Conservation (phyloP, 192 early-diverging fungal genomes). For the Mortierella hygrophila region DNA sequence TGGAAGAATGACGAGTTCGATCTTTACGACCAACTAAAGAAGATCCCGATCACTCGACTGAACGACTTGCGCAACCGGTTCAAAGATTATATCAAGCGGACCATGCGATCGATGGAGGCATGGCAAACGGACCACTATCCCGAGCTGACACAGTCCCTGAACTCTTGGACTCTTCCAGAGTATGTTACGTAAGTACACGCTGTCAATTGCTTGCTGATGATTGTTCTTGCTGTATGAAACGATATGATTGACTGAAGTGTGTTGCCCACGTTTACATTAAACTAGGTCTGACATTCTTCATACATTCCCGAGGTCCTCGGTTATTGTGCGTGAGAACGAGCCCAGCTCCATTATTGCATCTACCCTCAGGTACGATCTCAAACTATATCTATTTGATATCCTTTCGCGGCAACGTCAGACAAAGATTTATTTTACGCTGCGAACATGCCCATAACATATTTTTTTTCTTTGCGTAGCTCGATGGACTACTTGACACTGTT, state of each 20-base stretch:
- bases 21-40: slow-evolving; percentile 56
- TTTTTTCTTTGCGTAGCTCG: slow-evolving; percentile 45
- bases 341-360: slow-evolving; percentile 93
- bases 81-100: slow-evolving; percentile 43
- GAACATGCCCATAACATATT: not conserved
- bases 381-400: not conserved
- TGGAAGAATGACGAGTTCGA: slow-evolving; percentile 63
- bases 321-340: slow-evolving; percentile 90
- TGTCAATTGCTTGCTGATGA: too few species aligned
- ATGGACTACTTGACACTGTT: slow-evolving; percentile 60
- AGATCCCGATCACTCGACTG: slow-evolving; percentile 45
- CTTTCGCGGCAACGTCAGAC: not conserved
- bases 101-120: slow-evolving; percentile 53
- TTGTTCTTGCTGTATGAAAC: not conserved
- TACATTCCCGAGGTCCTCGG: slow-evolving; percentile 83
- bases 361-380: slow-evolving; percentile 69
- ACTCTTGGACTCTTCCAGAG: slow-evolving; percentile 66
- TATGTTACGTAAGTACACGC: slow-evolving; percentile 58
- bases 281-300: slow-evolving; percentile 60
- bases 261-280: not conserved
- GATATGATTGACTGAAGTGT: not conserved
- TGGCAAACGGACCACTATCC: slow-evolving; percentile 65
- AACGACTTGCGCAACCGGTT: slow-evolving; percentile 69
- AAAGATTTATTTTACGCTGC: not conserved
- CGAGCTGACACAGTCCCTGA: not conserved